Base-by-base conservation (phyloP, 1,284 basidiomycete genomes). In the Microbotryum lychnidis-dioicae region DNA sequence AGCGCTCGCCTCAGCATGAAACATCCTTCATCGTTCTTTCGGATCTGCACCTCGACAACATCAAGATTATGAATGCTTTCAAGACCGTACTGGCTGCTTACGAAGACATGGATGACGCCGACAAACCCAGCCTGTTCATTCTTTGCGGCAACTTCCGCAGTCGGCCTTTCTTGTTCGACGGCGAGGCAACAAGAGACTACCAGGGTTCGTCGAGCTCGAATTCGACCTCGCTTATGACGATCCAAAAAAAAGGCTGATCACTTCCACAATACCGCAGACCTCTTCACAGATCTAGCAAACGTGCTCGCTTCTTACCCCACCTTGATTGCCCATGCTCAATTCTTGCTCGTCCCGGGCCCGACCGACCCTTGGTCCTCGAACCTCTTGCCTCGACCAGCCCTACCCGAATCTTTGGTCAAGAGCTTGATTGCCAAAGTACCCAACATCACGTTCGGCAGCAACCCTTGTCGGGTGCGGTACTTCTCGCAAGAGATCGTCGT, bases 401-500 rank as follows among this genome's bases (percentile, higher is more conserved):
- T 98, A 20, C 82, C 96, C 3, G 82, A 85, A 0, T 81, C 83
- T 4, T 84, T 96, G 69, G 80, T 84, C 0, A 76, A 82, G 9
- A 83, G 85, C 46, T 77, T 97, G 23, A 83, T 80, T 65, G 77
- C 81, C 1, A 85, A 84, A 68, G 75, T 96, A 27, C 87, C 89
- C 0, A 87, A 87, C 69, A 80, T 85, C 1, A 83, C 87, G 69
- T 87, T 98, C 71, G 85, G 84, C 0, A 88, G 85, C 53, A 97
- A 98, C 74, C 96, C 96, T 1, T 96, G 91, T 75, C 84, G 96
- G 8, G 83, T 98, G 71, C 88, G 89, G 69, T 97, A 97, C 75
- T 96, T 94, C 73, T 85, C 89, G 33, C 93, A 97, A 73, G 96
- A 99, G 76, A 85, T 98, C 50, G 93, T 98, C 46, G 78, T 99